Percentiles rank a stretch among this genome's conserved stretches.
Evolutionary conservation across 306 rosid species (phyloP).

Genomic region (Gleditsia sinensis): DNA sequence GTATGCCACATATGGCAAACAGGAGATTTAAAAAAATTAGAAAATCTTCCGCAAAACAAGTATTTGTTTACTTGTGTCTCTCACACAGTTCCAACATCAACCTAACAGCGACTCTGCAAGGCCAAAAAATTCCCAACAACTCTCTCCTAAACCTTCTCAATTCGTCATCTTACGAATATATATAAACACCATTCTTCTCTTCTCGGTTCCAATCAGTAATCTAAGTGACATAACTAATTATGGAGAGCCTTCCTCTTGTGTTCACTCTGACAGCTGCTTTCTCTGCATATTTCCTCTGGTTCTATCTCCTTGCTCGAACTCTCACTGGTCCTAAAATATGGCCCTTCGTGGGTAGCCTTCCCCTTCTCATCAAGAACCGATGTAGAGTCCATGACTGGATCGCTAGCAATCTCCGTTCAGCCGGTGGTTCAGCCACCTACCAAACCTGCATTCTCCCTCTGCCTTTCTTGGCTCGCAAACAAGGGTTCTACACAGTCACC

Average conservation of each 20-base stretch:
- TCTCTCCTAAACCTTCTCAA: conserved; percentile 47
- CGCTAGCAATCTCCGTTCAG: conserved; percentile 53
- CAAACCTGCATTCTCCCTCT: conserved; percentile 76
- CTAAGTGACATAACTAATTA: neutral
- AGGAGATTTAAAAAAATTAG: neutral
- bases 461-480: conserved; percentile 70
- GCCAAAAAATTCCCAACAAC: conserved; percentile 64
- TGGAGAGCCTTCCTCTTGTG: conserved; percentile 53
- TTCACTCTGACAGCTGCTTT: conserved; percentile 39
- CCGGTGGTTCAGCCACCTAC: conserved; percentile 66
- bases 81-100: conserved; percentile 35
- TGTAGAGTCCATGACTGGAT: conserved; percentile 82
- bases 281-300: conserved; percentile 64
- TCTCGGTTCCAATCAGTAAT: neutral
- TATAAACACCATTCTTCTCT: conserved; percentile 8
- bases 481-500: conserved; percentile 75
- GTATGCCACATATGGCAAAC: neutral
- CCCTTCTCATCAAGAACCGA: conserved; percentile 59
- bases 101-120: conserved; percentile 32
- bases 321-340: conserved; percentile 76
- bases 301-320: conserved; percentile 50
- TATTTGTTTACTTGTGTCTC: conserved; percentile 13
- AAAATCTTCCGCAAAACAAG: neutral
- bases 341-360: conserved; percentile 84
- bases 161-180: conserved; percentile 34